These are phyloP conservation scores for Pyrenochaeta sp. DNA, from an alignment of 2,329 filamentous ascomycete genomes.

Conservation along the genomic window DNA sequence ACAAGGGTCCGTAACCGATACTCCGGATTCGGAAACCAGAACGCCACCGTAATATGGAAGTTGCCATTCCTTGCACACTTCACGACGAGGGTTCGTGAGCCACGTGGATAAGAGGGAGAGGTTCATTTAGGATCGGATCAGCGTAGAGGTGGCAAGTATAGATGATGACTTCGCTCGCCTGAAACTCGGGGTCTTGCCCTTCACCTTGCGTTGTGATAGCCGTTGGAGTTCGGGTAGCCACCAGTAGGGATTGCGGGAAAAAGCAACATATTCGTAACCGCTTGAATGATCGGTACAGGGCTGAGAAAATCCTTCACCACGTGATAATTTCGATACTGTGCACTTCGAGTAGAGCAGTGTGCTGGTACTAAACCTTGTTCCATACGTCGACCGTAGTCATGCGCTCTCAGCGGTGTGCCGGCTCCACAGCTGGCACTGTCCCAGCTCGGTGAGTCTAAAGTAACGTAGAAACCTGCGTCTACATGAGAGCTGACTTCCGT, in stretches of 20 bases:
- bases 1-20: neutral
- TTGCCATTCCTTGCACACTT: neutral
- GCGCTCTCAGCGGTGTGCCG: no score
- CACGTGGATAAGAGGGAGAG: neutral
- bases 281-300: neutral
- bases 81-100: neutral
- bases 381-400: no score
- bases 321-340: neutral
- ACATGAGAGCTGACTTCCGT: neutral
- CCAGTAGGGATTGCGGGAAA: neutral
- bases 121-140: neutral
- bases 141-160: neutral
- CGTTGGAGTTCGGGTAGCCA: neutral
- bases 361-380: no score
- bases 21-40: neutral
- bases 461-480: neutral
- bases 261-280: neutral
- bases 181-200: neutral
- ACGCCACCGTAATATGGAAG: neutral
- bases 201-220: neutral
- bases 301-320: neutral
- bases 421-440: no score
- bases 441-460: neutral
- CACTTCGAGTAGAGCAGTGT: neutral
- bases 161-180: neutral